Evolutionary conservation across 352 stramenopile species (phyloP), one percentile per base, ranked within the genome.

Genomic region (Pythium rhizo-oryzae): DNA sequence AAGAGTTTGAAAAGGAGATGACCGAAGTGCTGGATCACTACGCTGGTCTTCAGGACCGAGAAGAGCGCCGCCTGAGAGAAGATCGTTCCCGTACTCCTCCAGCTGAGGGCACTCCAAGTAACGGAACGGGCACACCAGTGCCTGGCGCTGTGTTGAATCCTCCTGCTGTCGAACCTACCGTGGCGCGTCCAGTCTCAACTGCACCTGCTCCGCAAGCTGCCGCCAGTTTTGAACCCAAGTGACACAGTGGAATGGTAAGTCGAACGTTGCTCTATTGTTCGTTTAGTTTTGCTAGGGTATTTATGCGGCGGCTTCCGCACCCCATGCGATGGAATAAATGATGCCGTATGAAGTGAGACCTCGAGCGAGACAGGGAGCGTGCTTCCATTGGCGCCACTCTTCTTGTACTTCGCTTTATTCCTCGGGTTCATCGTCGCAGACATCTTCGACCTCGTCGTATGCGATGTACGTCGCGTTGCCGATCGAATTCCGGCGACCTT

Each of bases 401-500:
- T n/a, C 13, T 35, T 18, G 12, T 43, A 21, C 12, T 18, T 47
- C 33, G 59, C 30, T 54, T 41, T 59, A 49, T 46, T 63, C 23
- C 35, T 73, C 35, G 12, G 53, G 43, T 24, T 67, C 52, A 11
- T 68, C 50, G 11, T 72, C 43, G 23, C 43, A 54, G 9, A 62
- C 58, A 25, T 72, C 58, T 69, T 68, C 67, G 24, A 70, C n/a
- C 53, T 88, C 77, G 69, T 92, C 84, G 70, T 92, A 89, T 46
- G 80, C 85, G 58, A 92, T 79, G 49, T 80, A 92, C 28, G 84
- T 92, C 33, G 67, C 74, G 56, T 89, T 92, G 57, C 70, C 73
- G 54, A 92, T 90, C 21, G 77, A 81, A 54, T 89, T 88, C 59
- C 72, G 69, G 21, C 88, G 77, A 39, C 81, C 77, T n/a, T 52